Conservation (phyloP, 2,329 filamentous ascomycete genomes). For the Dactylellina cionopaga region DNA sequence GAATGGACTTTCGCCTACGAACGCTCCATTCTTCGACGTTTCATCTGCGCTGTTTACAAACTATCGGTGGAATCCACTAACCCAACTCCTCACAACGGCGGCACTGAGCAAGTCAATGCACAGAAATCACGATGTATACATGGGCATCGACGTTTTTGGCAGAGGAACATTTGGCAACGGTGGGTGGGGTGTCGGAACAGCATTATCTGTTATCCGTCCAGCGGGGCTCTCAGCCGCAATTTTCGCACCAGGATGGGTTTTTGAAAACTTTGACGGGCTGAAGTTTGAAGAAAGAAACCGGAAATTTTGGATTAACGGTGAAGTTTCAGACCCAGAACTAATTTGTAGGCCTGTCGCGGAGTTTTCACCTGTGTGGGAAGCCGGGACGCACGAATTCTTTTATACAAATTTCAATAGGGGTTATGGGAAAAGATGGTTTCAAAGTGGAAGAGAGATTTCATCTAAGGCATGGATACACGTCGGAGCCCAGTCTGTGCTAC, state of each 20-base stretch:
- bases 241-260: slow-evolving; percentile 64
- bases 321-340: slow-evolving; percentile 21
- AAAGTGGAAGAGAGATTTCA: slow-evolving; percentile 54
- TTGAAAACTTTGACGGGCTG: slow-evolving; percentile 61
- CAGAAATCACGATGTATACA: slow-evolving; percentile 58
- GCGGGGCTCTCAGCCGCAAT: slow-evolving; percentile 61
- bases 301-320: slow-evolving; percentile 55
- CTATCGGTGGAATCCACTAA: slow-evolving; percentile 62
- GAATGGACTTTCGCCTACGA: slow-evolving; percentile 62
- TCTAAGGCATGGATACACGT: slow-evolving; percentile 55
- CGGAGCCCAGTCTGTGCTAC: slow-evolving; percentile 55
- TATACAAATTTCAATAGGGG: slow-evolving; percentile 57
- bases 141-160: slow-evolving; percentile 64
- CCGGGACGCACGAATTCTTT: slow-evolving; percentile 54
- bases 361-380: slow-evolving; percentile 45
- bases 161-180: slow-evolving; percentile 60
- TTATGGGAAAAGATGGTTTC: slow-evolving; percentile 54
- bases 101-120: slow-evolving; percentile 55
- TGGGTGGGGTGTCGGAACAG: slow-evolving; percentile 56
- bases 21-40: slow-evolving; percentile 60
- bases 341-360: slow-evolving; percentile 53
- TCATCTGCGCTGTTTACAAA: slow-evolving; percentile 63
- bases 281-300: slow-evolving; percentile 54
- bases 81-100: slow-evolving; percentile 56
- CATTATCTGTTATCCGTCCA: slow-evolving; percentile 60